Conservation (phyloP, 345 rosid species). For the Iberis pinnata region DNA sequence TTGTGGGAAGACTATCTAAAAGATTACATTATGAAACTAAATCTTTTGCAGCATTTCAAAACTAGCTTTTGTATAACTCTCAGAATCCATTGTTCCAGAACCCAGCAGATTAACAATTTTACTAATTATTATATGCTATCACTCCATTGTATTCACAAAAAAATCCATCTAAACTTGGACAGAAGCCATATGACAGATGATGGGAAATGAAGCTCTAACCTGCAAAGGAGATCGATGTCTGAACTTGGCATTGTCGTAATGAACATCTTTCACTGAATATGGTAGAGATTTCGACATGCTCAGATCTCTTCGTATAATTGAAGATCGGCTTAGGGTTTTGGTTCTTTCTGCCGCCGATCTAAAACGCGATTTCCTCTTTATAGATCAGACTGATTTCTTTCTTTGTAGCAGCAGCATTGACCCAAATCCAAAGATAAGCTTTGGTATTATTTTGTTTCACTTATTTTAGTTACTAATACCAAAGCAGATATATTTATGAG, state of each 20-base stretch:
- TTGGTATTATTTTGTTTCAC: no score
- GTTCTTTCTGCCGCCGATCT: constrained; percentile 11
- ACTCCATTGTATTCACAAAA: no score
- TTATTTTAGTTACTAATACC: no score
- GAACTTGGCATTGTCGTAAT: constrained; percentile 94
- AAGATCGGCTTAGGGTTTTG: constrained; percentile 16
- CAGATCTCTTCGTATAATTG: constrained; percentile 5
- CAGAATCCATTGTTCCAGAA: constrained; percentile 14
- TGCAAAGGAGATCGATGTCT: constrained; percentile 67
- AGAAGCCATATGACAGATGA: constrained; percentile 1
- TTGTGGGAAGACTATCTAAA: no score
- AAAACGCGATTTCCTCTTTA: neutral
- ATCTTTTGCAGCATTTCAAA: no score
- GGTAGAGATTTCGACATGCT: constrained; percentile 71
- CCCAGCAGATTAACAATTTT: no score
- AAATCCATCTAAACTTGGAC: constrained; percentile 1
- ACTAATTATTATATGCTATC: no score
- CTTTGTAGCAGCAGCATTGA: constrained; percentile 29
- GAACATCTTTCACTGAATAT: constrained; percentile 71
- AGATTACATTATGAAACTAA: no score
- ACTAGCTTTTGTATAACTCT: no score
- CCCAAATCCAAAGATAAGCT: constrained; percentile 12
- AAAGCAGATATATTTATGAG: no score
- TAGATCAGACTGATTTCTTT: neutral
- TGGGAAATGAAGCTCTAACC: constrained; percentile 31